Conservation (phyloP, 768 basidiomycete genomes). For the Pseudohyphozyma bogoriensis region DNA sequence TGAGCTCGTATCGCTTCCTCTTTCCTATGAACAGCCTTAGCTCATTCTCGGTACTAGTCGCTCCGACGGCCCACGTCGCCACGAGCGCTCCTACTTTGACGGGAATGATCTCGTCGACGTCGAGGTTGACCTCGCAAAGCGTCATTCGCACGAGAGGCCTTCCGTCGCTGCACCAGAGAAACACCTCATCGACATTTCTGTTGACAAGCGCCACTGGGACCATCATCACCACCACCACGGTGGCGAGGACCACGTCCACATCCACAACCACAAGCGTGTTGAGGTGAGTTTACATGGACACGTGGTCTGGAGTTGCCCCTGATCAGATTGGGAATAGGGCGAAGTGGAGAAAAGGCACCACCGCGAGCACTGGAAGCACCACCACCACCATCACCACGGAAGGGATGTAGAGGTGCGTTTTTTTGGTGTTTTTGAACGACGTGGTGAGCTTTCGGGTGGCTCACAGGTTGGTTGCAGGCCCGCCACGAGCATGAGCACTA, state of each 20-base stretch:
- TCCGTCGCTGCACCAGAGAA: background rate
- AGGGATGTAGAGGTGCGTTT: slow-evolving; percentile 2
- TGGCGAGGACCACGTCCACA: slow-evolving; percentile 6
- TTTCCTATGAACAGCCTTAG: no score
- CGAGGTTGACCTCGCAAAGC: slow-evolving; percentile 1
- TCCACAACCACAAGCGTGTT: slow-evolving; percentile 22
- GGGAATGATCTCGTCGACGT: slow-evolving; percentile 7
- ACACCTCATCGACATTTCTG: background rate
- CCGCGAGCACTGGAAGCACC: background rate
- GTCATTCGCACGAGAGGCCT: background rate
- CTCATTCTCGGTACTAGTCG: background rate
- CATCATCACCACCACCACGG: slow-evolving; percentile 2
- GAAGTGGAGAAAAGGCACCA: no score
- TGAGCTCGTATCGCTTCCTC: background rate
- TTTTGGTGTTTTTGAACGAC: background rate
- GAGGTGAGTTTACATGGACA: no score
- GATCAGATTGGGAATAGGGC: no score
- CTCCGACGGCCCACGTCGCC: background rate
- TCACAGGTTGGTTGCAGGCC: background rate
- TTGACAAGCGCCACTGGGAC: background rate
- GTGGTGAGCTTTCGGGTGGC: background rate
- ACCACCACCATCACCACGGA: background rate
- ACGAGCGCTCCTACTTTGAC: slow-evolving; percentile 1
- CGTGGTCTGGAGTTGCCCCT: no score
- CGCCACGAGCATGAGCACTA: background rate